Evolutionary conservation across 257 asterid species (phyloP).

Genomic region (Knoxia roxburghii): DNA sequence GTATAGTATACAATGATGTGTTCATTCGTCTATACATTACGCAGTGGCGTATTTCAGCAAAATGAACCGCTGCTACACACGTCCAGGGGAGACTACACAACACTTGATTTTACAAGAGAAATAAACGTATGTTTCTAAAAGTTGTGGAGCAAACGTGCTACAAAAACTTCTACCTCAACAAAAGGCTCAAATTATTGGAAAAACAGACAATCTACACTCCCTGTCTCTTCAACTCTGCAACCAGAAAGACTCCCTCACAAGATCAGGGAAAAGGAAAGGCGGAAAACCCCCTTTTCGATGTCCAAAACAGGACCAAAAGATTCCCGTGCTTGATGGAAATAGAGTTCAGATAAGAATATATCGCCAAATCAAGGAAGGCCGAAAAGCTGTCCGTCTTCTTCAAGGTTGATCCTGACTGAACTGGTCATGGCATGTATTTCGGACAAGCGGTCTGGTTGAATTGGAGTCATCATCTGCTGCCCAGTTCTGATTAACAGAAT

Average conservation of each 20-base stretch:
- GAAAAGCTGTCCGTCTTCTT: neutral
- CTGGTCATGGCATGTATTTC: neutral
- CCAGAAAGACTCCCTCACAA: neutral
- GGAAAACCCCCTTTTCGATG: neutral
- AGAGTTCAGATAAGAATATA: neutral
- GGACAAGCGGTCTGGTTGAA: neutral
- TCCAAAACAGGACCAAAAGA: neutral
- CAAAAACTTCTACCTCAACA: neutral
- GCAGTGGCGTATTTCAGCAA: no score
- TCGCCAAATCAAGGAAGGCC: neutral
- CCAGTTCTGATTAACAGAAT: neutral
- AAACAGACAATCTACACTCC: neutral
- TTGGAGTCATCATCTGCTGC: slow-evolving; percentile 7
- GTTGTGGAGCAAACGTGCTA: neutral
- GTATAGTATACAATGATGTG: no score
- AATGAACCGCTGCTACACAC: neutral
- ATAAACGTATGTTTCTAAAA: neutral
- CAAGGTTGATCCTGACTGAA: neutral
- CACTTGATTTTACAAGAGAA: no score
- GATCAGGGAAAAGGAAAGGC: neutral
- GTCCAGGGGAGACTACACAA: neutral
- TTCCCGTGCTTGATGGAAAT: neutral
- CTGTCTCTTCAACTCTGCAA: neutral
- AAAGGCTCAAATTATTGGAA: neutral
- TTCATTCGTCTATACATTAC: no score